Percentiles rank a stretch among this genome's conserved stretches.
Conservation (phyloP, 257 asterid species). For the Solanum etuberosum region DNA sequence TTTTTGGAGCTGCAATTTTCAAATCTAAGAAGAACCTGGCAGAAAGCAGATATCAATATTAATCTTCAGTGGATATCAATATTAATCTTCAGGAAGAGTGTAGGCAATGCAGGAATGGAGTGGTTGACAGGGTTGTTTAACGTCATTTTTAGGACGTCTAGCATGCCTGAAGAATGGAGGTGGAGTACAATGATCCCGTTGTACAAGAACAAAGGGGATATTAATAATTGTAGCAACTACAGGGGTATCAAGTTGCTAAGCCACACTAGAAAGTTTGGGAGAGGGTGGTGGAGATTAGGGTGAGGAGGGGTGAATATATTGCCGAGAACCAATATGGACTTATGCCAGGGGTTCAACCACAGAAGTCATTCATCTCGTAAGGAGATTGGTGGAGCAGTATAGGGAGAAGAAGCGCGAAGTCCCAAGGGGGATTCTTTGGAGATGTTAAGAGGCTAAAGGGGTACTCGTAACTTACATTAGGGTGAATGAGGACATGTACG, state of each 20-base stretch:
- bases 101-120: background rate
- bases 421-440: background rate
- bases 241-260: background rate
- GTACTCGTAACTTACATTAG: background rate
- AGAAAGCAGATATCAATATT: slow-evolving; percentile 9
- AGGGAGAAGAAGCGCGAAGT: background rate
- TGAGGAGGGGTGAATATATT: background rate
- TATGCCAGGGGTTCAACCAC: background rate
- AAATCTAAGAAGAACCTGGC: slow-evolving; percentile 84
- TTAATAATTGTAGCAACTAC: background rate
- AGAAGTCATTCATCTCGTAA: background rate
- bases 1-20: slow-evolving; percentile 97
- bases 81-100: background rate
- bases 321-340: background rate
- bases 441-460: background rate
- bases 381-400: background rate
- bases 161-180: background rate
- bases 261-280: background rate
- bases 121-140: background rate
- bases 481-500: background rate
- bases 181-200: background rate
- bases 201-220: background rate
- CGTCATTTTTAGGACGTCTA: background rate
- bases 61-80: background rate
- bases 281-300: background rate